phyloP scores from a whole-genome alignment of 2,329 filamentous ascomycete genomes.

The Ascochyta fabae region DNA sequence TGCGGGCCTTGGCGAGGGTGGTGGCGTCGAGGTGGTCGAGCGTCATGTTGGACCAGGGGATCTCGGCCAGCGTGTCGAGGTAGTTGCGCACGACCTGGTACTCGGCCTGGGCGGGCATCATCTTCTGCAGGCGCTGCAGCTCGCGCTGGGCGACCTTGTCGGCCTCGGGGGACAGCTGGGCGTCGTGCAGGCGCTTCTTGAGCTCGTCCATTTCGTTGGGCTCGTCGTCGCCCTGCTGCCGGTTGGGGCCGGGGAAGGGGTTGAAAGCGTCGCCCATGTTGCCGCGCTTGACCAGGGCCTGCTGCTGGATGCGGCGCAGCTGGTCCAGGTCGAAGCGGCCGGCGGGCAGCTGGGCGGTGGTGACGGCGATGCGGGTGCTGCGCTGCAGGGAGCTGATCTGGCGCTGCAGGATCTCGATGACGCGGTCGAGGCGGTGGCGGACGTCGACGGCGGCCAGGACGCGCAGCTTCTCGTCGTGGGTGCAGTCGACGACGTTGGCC shows the following conservation, averaged over 20 bases:
- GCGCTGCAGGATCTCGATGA: constrained; percentile 81
- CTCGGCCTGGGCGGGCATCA: constrained; percentile 95
- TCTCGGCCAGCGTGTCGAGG: constrained; percentile 89
- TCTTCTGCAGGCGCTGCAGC: constrained; percentile 85
- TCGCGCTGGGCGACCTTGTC: constrained; percentile 91
- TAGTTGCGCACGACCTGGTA: constrained; percentile 94
- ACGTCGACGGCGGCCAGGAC: constrained; percentile 82
- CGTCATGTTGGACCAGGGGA: constrained; percentile 86
- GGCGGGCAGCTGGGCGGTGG: constrained; percentile 66
- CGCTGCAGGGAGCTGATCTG: constrained; percentile 86
- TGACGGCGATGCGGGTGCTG: constrained; percentile 82
- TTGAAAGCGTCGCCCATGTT: constrained; percentile 32
- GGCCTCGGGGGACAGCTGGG: constrained; percentile 81
- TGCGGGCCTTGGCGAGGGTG: constrained; percentile 78
- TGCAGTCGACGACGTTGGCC: constrained; percentile 87
- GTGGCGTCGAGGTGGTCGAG: constrained; percentile 84
- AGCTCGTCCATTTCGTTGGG: constrained; percentile 89
- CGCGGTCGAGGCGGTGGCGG: constrained; percentile 77
- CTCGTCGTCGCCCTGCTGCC: constrained; percentile 71
- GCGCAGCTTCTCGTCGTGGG: constrained; percentile 88
- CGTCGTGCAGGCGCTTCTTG: constrained; percentile 83
- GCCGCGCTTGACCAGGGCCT: constrained; percentile 47
- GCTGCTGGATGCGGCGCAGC: constrained; percentile 52
- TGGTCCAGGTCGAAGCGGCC: constrained; percentile 53
- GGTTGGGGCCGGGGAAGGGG: constrained; percentile 49